phyloP scores from a whole-genome alignment of 495 filamentous ascomycete species.

The Xylaria venustula region DNA sequence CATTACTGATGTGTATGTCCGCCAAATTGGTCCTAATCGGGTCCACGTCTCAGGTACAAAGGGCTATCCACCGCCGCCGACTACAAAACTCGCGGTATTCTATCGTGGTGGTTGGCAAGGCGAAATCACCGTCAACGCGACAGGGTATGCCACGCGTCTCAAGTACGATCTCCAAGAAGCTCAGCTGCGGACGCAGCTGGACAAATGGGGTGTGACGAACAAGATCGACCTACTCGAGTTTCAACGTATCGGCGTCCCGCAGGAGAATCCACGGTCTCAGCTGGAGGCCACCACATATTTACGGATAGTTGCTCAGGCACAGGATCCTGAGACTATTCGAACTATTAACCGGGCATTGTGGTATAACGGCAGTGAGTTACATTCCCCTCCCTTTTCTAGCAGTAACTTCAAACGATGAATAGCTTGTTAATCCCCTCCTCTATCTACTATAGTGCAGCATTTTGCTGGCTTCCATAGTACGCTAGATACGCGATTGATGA shows the following conservation, averaged over 20 bases:
- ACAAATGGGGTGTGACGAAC: constrained; percentile 11
- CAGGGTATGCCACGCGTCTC: constrained; percentile 41
- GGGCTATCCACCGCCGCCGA: constrained; percentile 50
- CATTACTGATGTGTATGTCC: constrained; percentile 48
- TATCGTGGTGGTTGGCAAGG: constrained; percentile 48
- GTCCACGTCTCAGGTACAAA: constrained; percentile 44
- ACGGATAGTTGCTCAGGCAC: constrained; percentile 32
- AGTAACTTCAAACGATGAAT: too few relatives aligned
- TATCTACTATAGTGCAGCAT: constrained; percentile 17
- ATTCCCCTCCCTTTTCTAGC: neutral
- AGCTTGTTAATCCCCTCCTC: too few relatives aligned
- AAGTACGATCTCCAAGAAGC: constrained; percentile 42
- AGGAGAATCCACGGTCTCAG: constrained; percentile 30
- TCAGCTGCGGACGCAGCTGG: constrained; percentile 31
- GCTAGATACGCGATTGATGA: constrained; percentile 22
- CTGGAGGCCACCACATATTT: constrained; percentile 28
- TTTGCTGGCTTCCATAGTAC: constrained; percentile 27
- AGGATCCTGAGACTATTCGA: constrained; percentile 11
- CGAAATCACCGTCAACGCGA: constrained; percentile 32
- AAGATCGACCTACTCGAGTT: constrained; percentile 28
- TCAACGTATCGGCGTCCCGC: constrained; percentile 27
- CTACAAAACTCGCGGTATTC: constrained; percentile 53
- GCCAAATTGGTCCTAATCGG: constrained; percentile 41
- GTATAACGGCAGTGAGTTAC: constrained; percentile 14
- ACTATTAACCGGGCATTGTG: constrained; percentile 16